Evolutionary conservation across 768 basidiomycete species (phyloP).

Genomic region (Termitomyces eurrhizus): DNA sequence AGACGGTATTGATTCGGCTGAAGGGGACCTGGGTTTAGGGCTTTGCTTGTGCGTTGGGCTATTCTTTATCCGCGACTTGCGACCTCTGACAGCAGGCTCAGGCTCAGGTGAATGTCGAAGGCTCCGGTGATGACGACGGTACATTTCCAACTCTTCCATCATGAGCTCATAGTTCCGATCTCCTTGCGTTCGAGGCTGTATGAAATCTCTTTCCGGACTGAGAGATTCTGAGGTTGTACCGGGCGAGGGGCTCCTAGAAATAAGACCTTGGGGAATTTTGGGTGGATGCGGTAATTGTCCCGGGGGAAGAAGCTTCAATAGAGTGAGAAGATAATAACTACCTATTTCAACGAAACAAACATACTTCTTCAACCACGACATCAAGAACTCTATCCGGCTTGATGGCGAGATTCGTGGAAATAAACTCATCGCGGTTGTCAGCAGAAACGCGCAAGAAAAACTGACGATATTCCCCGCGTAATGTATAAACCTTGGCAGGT

Average conservation of each 20-base stretch:
- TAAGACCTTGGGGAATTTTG: constrained; percentile 25
- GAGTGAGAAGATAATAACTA: constrained; percentile 2
- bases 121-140: constrained; percentile 3
- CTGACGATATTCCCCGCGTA: constrained; percentile 67
- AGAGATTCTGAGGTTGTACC: constrained; percentile 13
- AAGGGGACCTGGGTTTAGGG: not conserved
- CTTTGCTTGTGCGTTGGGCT: constrained; percentile 1
- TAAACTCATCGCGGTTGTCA: constrained; percentile 46
- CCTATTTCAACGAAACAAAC: constrained; percentile 16
- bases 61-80: not conserved
- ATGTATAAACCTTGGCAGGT: constrained; percentile 63
- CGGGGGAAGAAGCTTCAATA: constrained; percentile 29
- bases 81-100: not conserved
- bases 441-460: constrained; percentile 59
- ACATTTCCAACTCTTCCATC: constrained; percentile 2
- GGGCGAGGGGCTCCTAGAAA: constrained; percentile 13
- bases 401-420: constrained; percentile 55
- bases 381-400: constrained; percentile 50
- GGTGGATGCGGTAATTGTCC: constrained; percentile 30
- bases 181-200: not conserved
- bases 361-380: constrained; percentile 56
- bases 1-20: constrained; percentile 1
- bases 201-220: constrained; percentile 9
- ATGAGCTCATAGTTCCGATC: constrained; percentile 1
- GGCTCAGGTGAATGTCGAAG: constrained; percentile 1